phyloP scores from a whole-genome alignment of 805 yeast genomes.

The Candida orba region DNA sequence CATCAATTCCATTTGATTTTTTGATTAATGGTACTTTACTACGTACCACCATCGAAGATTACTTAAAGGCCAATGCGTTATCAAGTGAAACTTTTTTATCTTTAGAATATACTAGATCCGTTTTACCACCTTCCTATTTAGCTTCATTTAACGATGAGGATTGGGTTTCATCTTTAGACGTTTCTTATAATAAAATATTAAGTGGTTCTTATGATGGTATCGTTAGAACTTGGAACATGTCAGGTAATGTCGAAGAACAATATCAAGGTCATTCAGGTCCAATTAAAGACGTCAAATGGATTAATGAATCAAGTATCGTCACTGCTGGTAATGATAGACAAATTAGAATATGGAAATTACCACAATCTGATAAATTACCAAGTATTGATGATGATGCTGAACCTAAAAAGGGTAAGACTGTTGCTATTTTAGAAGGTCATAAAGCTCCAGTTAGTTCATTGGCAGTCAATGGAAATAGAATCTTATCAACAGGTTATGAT shows the following conservation, averaged over 20 bases:
- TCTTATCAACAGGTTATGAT: slow-evolving; percentile 83
- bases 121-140: slow-evolving; percentile 87
- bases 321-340: slow-evolving; percentile 88
- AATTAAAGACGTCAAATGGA: slow-evolving; percentile 75
- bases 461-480: slow-evolving; percentile 47
- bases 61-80: slow-evolving; percentile 66
- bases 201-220: slow-evolving; percentile 94
- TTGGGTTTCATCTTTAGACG: slow-evolving; percentile 76
- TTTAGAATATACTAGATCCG: slow-evolving; percentile 86
- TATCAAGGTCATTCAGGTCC: slow-evolving; percentile 86
- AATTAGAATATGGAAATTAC: slow-evolving; percentile 80
- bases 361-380: slow-evolving; percentile 22
- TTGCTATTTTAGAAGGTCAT: slow-evolving; percentile 87
- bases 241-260: slow-evolving; percentile 76
- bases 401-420: slow-evolving; percentile 62
- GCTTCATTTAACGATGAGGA: slow-evolving; percentile 89
- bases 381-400: slow-evolving; percentile 30
- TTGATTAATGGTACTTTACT: slow-evolving; percentile 78
- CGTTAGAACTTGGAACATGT: slow-evolving; percentile 78
- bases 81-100: slow-evolving; percentile 75
- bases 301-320: slow-evolving; percentile 66
- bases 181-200: slow-evolving; percentile 45
- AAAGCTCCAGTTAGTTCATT: slow-evolving; percentile 77
- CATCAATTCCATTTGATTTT: slow-evolving; percentile 87
- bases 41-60: slow-evolving; percentile 73